Conservation (phyloP, 2,329 filamentous ascomycete species). For the Drechslerella dactyloides region DNA sequence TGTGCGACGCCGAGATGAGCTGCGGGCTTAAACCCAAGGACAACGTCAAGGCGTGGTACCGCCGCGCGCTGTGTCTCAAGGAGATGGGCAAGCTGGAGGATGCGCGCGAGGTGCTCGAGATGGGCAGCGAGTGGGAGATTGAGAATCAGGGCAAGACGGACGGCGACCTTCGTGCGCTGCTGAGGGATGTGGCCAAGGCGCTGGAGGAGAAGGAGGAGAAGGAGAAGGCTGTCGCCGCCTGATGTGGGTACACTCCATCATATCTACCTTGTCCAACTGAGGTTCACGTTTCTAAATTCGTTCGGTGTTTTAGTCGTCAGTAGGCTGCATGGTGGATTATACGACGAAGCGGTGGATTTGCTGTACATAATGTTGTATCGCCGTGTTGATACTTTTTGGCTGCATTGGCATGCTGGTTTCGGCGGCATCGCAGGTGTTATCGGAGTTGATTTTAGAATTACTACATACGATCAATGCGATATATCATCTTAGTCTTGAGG, state of each 20-base stretch:
- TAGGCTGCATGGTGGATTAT: too few species aligned
- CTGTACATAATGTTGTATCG: constrained; percentile 32
- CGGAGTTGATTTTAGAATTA: too few species aligned
- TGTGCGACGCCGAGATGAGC: constrained; percentile 85
- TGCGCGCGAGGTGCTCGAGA: constrained; percentile 77
- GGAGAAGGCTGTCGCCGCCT: constrained; percentile 3
- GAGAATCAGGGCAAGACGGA: constrained; percentile 58
- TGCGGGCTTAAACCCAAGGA: constrained; percentile 84
- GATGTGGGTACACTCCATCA: background rate
- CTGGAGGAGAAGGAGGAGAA: constrained; percentile 58
- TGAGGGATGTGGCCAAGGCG: constrained; percentile 67
- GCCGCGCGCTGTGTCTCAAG: constrained; percentile 78
- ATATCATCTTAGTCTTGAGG: too few species aligned
- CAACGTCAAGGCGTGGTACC: constrained; percentile 95
- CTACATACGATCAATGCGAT: too few species aligned
- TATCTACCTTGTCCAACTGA: background rate
- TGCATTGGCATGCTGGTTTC: too few species aligned
- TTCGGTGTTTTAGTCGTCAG: too few species aligned
- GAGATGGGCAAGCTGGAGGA: constrained; percentile 91
- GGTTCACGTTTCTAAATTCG: too few species aligned
- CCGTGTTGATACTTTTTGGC: too few species aligned
- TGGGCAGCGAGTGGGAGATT: constrained; percentile 80
- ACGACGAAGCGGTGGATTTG: too few species aligned
- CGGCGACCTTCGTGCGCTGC: constrained; percentile 68
- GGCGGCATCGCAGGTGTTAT: too few species aligned